Percentiles rank a stretch among this genome's conserved stretches.
Evolutionary conservation across 1,284 basidiomycete species (phyloP).

Genomic region (Sanghuangporus baumii): DNA sequence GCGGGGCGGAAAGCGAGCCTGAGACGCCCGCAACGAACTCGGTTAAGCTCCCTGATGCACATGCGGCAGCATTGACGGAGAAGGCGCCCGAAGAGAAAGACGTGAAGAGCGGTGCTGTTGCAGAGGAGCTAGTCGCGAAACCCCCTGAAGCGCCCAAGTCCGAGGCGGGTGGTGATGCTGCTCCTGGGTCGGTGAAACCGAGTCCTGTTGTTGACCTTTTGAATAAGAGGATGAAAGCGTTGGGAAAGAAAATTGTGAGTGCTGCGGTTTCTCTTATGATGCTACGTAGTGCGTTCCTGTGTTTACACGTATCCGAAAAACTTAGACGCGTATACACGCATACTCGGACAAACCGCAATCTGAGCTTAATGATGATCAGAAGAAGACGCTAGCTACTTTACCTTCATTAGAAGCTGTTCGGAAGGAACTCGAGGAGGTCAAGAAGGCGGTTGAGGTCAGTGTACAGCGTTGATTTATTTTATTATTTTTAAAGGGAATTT

Average conservation of each 20-base stretch:
- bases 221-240: conserved; percentile 66
- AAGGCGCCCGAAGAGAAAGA: conserved; percentile 44
- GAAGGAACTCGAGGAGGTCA: conserved; percentile 78
- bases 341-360: conserved; percentile 63
- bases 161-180: conserved; percentile 40
- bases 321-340: conserved; percentile 64
- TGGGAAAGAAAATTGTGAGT: conserved; percentile 82
- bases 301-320: conserved; percentile 11
- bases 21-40: conserved; percentile 32
- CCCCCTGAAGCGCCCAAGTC: conserved; percentile 31
- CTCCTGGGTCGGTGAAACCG: conserved; percentile 42
- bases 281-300: conserved; percentile 5
- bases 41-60: conserved; percentile 39
- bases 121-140: conserved; percentile 39
- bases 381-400: conserved; percentile 60
- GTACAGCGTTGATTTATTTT: background rate
- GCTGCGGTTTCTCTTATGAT: background rate
- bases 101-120: conserved; percentile 41
- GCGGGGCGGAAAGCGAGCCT: conserved; percentile 26
- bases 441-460: conserved; percentile 73
- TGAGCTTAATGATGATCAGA: conserved; percentile 83
- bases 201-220: conserved; percentile 75
- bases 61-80: conserved; percentile 44
- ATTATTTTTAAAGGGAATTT: conserved; percentile 7
- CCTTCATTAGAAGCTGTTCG: conserved; percentile 68